These are phyloP conservation scores for Hanseniaspora nectarophila DNA, from an alignment of 805 yeast species.

Conservation along the genomic window DNA sequence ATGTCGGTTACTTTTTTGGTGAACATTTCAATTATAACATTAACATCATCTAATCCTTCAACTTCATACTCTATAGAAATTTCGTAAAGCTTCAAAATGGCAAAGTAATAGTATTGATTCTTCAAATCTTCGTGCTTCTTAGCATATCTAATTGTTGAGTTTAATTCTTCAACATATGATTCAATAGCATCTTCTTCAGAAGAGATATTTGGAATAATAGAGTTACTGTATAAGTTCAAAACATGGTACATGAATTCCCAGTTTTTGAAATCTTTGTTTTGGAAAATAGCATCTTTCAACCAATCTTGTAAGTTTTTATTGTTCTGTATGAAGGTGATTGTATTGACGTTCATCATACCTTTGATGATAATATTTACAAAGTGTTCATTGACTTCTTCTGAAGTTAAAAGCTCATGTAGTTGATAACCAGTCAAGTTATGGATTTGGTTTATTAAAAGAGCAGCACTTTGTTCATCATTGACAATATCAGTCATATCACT, in stretches of 20 bases:
- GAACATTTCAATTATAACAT: background rate
- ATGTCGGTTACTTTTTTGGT: background rate
- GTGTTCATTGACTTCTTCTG: background rate
- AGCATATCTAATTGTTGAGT: background rate
- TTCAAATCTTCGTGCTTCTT: background rate
- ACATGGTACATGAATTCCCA: conserved; percentile 5
- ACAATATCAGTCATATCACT: background rate
- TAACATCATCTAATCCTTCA: background rate
- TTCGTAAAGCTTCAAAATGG: conserved; percentile 5
- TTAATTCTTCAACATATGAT: background rate
- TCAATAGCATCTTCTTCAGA: conserved; percentile 4
- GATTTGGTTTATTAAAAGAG: background rate
- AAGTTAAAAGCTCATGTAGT: background rate
- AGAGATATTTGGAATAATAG: conserved; percentile 11
- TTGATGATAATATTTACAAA: conserved; percentile 6
- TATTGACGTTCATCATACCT: conserved; percentile 14
- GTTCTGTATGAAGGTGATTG: conserved; percentile 12
- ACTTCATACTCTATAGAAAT: conserved; percentile 6
- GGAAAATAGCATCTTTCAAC: conserved; percentile 4
- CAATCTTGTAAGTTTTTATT: conserved; percentile 5
- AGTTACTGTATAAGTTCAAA: conserved; percentile 4
- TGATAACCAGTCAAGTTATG: conserved; percentile 10
- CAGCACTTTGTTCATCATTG: background rate
- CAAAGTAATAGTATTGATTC: background rate
- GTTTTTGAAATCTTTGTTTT: background rate